Evolutionary conservation across 2,329 filamentous ascomycete species (phyloP).

Genomic region (Apiospora marii): DNA sequence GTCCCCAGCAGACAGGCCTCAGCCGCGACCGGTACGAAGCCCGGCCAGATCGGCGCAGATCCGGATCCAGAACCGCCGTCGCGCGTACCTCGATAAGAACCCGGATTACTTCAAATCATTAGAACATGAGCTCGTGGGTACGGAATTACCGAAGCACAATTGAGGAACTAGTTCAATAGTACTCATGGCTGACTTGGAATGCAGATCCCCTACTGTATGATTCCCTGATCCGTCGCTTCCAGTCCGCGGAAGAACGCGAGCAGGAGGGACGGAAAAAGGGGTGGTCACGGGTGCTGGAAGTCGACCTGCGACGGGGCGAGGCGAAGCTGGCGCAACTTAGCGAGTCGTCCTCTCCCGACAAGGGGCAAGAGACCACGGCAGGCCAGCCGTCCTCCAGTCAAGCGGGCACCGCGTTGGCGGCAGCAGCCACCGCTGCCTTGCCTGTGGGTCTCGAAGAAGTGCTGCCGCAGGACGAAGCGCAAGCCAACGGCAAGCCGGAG

Average conservation of each 20-base stretch:
- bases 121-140: conserved; percentile 65
- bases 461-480: conserved; percentile 54
- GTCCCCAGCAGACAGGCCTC: conserved; percentile 42
- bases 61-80: conserved; percentile 76
- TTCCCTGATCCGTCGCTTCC: conserved; percentile 78
- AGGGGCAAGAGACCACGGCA: not conserved
- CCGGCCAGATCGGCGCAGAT: conserved; percentile 55
- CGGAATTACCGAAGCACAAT: not conserved
- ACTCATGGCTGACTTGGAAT: not conserved
- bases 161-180: not conserved
- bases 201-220: conserved; percentile 84
- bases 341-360: conserved; percentile 23
- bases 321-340: conserved; percentile 71
- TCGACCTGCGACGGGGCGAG: conserved; percentile 79
- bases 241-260: conserved; percentile 76
- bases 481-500: conserved; percentile 44
- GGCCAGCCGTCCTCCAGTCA: not conserved
- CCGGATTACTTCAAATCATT: conserved; percentile 72
- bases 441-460: conserved; percentile 50
- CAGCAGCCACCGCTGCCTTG: not conserved
- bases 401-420: not conserved
- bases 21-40: conserved; percentile 54
- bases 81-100: conserved; percentile 76
- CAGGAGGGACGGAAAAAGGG: conserved; percentile 77
- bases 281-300: conserved; percentile 80